Conservation (phyloP, 2,329 filamentous ascomycete genomes). For the Pseudogymnoascus sp. region DNA sequence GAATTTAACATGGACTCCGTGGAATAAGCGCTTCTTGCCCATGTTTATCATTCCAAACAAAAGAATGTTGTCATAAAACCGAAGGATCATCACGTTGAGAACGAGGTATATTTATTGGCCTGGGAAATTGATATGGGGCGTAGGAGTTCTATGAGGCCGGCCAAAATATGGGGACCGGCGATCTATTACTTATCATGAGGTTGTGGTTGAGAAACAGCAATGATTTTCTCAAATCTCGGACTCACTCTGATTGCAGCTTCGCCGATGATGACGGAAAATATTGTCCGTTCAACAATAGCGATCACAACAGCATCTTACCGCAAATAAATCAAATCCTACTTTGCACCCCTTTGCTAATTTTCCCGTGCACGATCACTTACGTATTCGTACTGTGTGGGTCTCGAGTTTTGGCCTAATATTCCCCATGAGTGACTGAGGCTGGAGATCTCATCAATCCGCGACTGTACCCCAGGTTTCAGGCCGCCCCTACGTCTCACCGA, state of each 20-base stretch:
- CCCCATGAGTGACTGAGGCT: background rate
- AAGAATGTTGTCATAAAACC: background rate
- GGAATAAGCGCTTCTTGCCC: background rate
- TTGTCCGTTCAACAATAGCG: background rate
- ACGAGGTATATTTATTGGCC: background rate
- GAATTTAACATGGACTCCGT: background rate
- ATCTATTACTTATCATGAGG: background rate
- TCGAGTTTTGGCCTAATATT: background rate
- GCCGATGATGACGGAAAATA: background rate
- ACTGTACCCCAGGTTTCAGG: background rate
- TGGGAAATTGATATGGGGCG: background rate
- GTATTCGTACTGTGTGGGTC: background rate
- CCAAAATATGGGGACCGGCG: background rate
- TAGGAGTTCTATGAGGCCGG: background rate
- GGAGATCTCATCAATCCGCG: background rate
- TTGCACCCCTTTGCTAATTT: background rate
- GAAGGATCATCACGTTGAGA: background rate
- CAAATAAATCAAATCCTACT: background rate
- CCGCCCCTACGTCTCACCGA: background rate
- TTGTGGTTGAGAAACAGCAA: background rate
- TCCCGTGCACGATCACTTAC: background rate
- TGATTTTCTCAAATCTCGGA: background rate
- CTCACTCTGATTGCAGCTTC: background rate
- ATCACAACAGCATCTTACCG: background rate
- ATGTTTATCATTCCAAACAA: background rate